Base-by-base conservation (phyloP, 2,329 filamentous ascomycete species). In the Lasiodiplodia theobromae region DNA sequence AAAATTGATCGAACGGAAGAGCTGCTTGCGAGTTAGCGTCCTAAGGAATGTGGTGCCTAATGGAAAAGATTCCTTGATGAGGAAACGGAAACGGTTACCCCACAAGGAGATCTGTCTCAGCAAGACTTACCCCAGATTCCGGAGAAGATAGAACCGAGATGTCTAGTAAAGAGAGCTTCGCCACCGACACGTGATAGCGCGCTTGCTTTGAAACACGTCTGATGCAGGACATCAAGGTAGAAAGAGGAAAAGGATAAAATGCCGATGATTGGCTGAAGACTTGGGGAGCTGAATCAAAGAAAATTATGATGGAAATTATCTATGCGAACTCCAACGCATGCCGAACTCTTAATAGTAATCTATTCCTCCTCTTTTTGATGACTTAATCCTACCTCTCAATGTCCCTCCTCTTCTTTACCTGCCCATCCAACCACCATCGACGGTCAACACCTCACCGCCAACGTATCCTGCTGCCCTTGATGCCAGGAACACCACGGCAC, bases 401-500 rank as follows among this genome's bases (percentile, higher is more conserved):
- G n/a, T 18, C 7, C 6, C 8, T 37, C 6, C 31, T 16, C 16
- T 25, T 51, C 25, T 37, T 71, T 83, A 96, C 84, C 93, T 85
- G 1, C 92, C 93, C 93, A 97, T 96, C 93, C 93, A 97, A 12
- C 94, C 94, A 8, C 94, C 94, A 80, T 97, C 94, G 57, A 97
- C 92, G 31, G 92, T 90, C 73, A 97, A 77, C 5, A 93, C 84
- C 80, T 97, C 92, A 0, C 94, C 94, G 72, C 87, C 93, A 47
- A 97, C 90, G 82, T 97, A 97, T 11, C 84, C 87, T 77, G 91
- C 92, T n/a, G 90, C 91, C 76, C 82, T 86, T 74, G 91, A 91
- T 1, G 92, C 92, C 71, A 97, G 81, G 75, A 89, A 97, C 34
- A 97, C 90, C 0, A 91, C 86, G 0, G 88, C 89, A 0, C 93